Conservation (phyloP, 495 filamentous ascomycete species). For the Thermothielavioides terrestris region DNA sequence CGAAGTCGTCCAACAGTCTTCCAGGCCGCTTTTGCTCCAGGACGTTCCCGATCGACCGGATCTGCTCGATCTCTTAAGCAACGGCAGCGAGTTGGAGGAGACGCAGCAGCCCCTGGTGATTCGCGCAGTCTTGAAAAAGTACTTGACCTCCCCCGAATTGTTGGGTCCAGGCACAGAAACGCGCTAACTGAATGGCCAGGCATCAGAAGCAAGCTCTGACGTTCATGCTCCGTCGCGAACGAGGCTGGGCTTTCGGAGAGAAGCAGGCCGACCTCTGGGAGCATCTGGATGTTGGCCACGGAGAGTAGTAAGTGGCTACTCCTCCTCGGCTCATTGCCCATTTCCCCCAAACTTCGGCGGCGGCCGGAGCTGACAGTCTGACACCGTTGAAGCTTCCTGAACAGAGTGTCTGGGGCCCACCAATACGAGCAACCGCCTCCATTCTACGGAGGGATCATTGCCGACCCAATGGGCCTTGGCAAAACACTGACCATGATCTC, state of each 20-base stretch:
- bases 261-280: constrained; percentile 20
- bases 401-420: constrained; percentile 15
- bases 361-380: no score
- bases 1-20: not conserved
- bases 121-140: not conserved
- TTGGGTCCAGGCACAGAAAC: not conserved
- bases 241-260: constrained; percentile 24
- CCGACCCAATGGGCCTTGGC: constrained; percentile 36
- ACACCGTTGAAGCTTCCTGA: constrained; percentile 16
- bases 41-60: constrained; percentile 1
- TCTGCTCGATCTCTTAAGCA: constrained; percentile 9
- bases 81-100: constrained; percentile 16
- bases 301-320: constrained; percentile 6
- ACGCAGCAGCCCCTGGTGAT: constrained; percentile 22
- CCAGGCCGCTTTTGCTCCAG: not conserved
- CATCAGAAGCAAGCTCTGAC: constrained; percentile 40
- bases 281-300: constrained; percentile 4
- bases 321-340: not conserved
- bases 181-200: constrained; percentile 3
- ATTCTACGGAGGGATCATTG: constrained; percentile 34
- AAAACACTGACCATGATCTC: constrained; percentile 36
- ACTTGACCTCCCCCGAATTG: not conserved
- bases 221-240: constrained; percentile 34
- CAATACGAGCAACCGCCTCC: constrained; percentile 17
- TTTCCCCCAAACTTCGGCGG: no score